Evolutionary conservation across 257 asterid species (phyloP), one percentile per base, ranked within the genome.

Genomic region (Salvia hispanica): DNA sequence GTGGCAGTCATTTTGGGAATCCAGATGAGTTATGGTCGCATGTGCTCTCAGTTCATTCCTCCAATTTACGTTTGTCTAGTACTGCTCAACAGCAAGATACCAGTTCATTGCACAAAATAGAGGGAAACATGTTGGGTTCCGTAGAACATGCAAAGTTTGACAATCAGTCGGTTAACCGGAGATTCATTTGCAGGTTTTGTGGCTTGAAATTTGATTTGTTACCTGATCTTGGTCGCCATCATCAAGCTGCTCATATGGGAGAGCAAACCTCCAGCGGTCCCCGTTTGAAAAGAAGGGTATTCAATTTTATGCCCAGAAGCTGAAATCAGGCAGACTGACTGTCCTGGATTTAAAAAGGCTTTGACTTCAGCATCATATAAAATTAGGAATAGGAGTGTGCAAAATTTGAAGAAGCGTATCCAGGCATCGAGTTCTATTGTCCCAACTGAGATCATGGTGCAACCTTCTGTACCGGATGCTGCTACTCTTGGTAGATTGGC

Each of bases 171-270:
- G 79, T 74, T 69, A 71, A 72, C 58, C 82, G 95, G 72, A 88
- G 89, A 78, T 91, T 69, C 74, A 73, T 82, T 72, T 94, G 99
- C 80, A 85, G 81, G 78, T 87, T 91, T 81, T 94, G 99, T 82
- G 97, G 99, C 69, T 84, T 94, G 77, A 91, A 83, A 75, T 94
- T 94, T 76, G 97, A 94, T 81, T 83, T 94, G 87, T 85, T 94
- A 11, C 99, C 99, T 31, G 99, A 94, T 84, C 97, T 94, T 59
- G 99, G 99, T 45, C 95, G 97, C 47, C 99, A 91, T 70, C 99
- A 94, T 81, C 99, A 94, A 79, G 96, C 99, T 53, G 99, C 99
- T 78, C 99, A 94, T 75, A 87, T 88, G 96, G 93, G 82, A 43
- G 84, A 79, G 13, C 83, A 81, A 50, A 77, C 16, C 72, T 39